These are phyloP conservation scores for Colletotrichum paranaense DNA, from an alignment of 2,329 filamentous ascomycete genomes.

Conservation along the genomic window DNA sequence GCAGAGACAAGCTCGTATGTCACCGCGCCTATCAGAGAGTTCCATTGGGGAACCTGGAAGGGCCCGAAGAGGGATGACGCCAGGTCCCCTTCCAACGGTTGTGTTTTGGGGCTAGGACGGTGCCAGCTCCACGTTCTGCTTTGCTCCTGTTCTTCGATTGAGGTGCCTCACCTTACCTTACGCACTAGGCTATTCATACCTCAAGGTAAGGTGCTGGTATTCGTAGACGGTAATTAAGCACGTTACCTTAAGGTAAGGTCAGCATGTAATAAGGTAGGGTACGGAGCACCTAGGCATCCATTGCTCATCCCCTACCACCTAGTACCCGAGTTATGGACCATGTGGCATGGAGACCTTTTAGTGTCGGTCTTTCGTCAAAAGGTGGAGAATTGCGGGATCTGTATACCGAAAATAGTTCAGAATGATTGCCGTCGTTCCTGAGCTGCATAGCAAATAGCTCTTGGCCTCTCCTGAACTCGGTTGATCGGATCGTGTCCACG, in stretches of 20 bases:
- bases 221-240: neutral
- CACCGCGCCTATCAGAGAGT: slow-evolving; percentile 31
- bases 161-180: neutral
- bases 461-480: neutral
- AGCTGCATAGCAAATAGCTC: neutral
- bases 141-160: neutral
- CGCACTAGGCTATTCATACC: no score
- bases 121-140: slow-evolving; percentile 20
- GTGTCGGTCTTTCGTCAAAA: neutral
- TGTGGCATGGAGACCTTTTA: neutral
- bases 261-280: neutral
- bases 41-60: slow-evolving; percentile 1
- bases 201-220: no score
- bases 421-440: neutral
- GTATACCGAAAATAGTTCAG: slow-evolving; percentile 8
- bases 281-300: neutral
- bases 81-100: slow-evolving; percentile 26
- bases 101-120: slow-evolving; percentile 22
- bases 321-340: neutral
- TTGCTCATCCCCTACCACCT: neutral
- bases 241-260: neutral
- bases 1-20: slow-evolving; percentile 35
- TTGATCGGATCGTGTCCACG: slow-evolving; percentile 12
- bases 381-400: neutral
- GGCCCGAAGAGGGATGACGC: slow-evolving; percentile 22